Evolutionary conservation across 306 rosid genomes (phyloP), one percentile per base, ranked within the genome.

Genomic region (Urtica urens): DNA sequence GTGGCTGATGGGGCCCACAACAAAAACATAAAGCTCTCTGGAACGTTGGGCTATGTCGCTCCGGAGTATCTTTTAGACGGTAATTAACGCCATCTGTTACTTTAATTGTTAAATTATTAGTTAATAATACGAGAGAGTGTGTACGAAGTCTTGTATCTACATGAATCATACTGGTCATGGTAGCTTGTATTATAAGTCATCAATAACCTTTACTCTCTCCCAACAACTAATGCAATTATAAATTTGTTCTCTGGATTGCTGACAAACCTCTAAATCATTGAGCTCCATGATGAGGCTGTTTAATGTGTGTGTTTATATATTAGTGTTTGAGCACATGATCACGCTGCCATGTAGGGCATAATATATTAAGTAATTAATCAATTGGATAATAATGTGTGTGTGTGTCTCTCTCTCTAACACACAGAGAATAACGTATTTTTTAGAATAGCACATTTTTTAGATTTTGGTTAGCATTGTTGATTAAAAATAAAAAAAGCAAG

Each of bases 21-120:
- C 74, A 85, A 78, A 74, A 82, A 69, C 66, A 77, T 85, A 51
- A 85, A 85, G 77, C 79, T 85, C 57, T 90, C 94, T 3, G 94
- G 99, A 58, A 85, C 96, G 1, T 62, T 85, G 72, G 99, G 99
- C 38, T 90, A 90, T 49, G 73, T 90, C 35, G 99, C 99, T 26
- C 99, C 99, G 1, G 94, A 92, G 62, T 92, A 85, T 79, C 87
- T 92, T 43, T 60, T 92, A 67, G 96, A 92, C 65, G 99, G 99
- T 85, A 45, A 79, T 50, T n/a, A n/a, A n/a, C n/a, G 73, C 72
- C 75, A 74, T 55, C 62, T 60, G 41, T n/a, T 58, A 55, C 59
- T 64, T 41, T 25, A n/a, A n/a, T n/a, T 35, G 40, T 13, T 35
- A 23, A 57, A 38, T 71, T 34, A 66, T 59, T 53, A 47, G 44